phyloP scores from a whole-genome alignment of 768 basidiomycete genomes.

The Lyophyllum atratum region DNA sequence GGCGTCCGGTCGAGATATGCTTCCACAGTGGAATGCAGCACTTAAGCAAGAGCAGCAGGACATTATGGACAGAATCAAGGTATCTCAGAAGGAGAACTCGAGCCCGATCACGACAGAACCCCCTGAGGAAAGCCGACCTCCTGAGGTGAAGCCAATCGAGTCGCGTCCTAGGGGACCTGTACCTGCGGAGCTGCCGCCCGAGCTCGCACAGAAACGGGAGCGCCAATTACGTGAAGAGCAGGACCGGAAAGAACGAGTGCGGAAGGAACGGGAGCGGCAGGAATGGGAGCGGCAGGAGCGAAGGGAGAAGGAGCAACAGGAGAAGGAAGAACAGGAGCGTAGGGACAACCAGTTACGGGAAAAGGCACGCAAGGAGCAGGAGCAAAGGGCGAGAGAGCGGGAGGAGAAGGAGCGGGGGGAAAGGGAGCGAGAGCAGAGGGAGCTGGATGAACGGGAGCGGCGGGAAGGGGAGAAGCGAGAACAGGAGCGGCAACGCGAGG shows the following conservation, averaged over 20 bases:
- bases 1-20: conserved; percentile 39
- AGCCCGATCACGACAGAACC: conserved; percentile 7
- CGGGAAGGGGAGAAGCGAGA: background rate
- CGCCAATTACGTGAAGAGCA: conserved; percentile 7
- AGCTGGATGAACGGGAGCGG: background rate
- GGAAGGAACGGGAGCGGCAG: conserved; percentile 2
- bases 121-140: background rate
- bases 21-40: conserved; percentile 28
- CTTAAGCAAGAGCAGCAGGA: conserved; percentile 38
- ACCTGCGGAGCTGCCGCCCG: background rate
- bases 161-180: background rate
- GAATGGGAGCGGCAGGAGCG: conserved; percentile 13
- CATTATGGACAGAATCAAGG: conserved; percentile 49
- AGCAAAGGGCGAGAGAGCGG: background rate
- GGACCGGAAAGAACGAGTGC: background rate
- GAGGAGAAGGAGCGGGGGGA: background rate
- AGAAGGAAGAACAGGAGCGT: background rate
- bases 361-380: conserved; percentile 4
- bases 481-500: background rate
- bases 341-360: background rate
- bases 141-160: background rate
- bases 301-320: background rate
- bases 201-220: conserved; percentile 7
- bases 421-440: background rate
- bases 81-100: conserved; percentile 10